These are phyloP conservation scores for Paramecium biaurelia DNA, from an alignment of 73 alveolate genomes.

Conservation along the genomic window DNA sequence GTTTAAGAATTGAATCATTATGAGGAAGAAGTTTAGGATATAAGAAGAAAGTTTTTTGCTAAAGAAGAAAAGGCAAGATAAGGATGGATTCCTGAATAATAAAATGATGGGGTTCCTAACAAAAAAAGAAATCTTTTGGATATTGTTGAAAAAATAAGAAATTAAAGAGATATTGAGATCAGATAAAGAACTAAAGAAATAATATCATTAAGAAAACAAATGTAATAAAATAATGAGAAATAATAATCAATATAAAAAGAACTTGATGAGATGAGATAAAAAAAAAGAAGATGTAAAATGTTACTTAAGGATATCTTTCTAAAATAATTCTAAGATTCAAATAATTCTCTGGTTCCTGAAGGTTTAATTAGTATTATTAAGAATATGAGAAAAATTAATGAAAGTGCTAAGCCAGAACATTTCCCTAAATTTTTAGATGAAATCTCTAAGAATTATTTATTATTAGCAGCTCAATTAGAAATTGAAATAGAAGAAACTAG, in stretches of 20 bases:
- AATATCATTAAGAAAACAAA: not conserved
- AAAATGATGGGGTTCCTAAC: not conserved
- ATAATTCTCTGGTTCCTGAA: constrained; percentile 19
- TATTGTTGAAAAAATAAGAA: not conserved
- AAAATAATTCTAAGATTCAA: constrained; percentile 17
- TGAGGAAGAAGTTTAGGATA: not conserved
- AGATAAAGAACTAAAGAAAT: not conserved
- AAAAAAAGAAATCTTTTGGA: constrained; percentile 29
- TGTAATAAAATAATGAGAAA: constrained; percentile 8
- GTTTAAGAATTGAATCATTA: not conserved
- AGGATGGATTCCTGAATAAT: constrained; percentile 41
- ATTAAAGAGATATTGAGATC: not conserved
- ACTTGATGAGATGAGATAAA: constrained; percentile 36
- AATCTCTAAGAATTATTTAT: not conserved
- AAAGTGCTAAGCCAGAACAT: constrained; percentile 40
- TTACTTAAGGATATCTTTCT: constrained; percentile 29
- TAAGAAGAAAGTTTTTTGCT: not conserved
- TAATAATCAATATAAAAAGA: constrained; percentile 4
- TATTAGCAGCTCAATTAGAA: not conserved
- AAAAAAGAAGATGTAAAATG: constrained; percentile 50
- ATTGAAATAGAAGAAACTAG: constrained; percentile 45
- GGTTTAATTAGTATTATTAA: not conserved
- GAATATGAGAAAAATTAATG: constrained; percentile 42
- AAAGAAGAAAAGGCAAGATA: constrained; percentile 36
- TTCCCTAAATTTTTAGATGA: constrained; percentile 27